These are phyloP conservation scores for Heliamphora pulchella DNA, from an alignment of 179 eudicot species.

Conservation along the genomic window DNA sequence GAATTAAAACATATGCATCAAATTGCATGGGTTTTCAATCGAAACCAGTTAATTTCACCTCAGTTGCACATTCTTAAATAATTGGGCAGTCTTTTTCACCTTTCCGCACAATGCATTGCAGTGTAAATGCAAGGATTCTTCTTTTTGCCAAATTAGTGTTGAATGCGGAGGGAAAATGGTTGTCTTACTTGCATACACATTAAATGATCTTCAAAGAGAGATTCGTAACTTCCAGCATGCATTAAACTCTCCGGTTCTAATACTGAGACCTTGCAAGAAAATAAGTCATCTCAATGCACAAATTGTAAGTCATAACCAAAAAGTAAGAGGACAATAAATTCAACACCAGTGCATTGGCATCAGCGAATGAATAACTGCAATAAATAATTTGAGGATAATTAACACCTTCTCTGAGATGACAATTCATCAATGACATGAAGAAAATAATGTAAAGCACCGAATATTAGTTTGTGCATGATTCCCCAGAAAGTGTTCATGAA, in stretches of 20 bases:
- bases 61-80: not conserved
- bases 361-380: too few species aligned
- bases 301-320: not conserved
- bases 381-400: too few species aligned
- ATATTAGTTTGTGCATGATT: not conserved
- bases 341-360: too few species aligned
- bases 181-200: slow-evolving; percentile 35
- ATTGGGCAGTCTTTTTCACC: not conserved
- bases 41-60: not conserved
- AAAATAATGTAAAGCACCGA: not conserved
- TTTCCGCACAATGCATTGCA: not conserved
- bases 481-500: not conserved
- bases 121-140: not conserved
- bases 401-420: not conserved
- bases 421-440: not conserved
- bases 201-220: slow-evolving; percentile 25
- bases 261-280: slow-evolving; percentile 20
- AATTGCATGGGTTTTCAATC: not conserved
- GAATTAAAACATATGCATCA: not conserved
- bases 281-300: not conserved
- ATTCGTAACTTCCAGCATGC: slow-evolving; percentile 18
- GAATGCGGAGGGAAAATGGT: slow-evolving; percentile 5
- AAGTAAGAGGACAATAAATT: not conserved
- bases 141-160: too few species aligned
- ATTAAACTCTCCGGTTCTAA: slow-evolving; percentile 17